Conservation (phyloP, 805 yeast genomes). For the Yamadazyma phyllophila region DNA sequence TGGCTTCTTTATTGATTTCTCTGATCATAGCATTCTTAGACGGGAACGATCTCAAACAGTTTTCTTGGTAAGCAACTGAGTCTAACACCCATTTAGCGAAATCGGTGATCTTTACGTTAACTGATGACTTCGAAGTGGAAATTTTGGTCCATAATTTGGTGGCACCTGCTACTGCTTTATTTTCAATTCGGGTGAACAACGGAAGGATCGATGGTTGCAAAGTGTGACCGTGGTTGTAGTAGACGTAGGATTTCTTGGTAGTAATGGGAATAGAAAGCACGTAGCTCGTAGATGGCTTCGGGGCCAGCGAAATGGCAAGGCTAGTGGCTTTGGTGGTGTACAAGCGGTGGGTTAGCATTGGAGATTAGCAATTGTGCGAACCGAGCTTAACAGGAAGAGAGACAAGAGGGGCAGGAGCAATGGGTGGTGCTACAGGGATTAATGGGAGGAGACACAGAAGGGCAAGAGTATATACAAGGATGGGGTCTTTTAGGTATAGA, state of each 20-base stretch:
- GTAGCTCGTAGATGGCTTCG: conserved; percentile 32
- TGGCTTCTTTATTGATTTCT: conserved; percentile 34
- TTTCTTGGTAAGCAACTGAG: conserved; percentile 77
- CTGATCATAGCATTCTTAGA: conserved; percentile 58
- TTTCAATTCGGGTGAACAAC: conserved; percentile 40
- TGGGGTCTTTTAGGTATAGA: no score
- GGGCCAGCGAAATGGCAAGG: not conserved
- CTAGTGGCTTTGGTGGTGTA: no score
- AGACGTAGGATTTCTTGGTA: conserved; percentile 55
- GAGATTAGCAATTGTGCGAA: no score
- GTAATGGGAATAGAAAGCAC: conserved; percentile 74
- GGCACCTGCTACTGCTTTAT: conserved; percentile 49
- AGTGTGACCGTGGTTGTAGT: conserved; percentile 54
- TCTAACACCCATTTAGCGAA: conserved; percentile 53
- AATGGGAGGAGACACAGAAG: no score
- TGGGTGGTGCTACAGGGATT: no score
- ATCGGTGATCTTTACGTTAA: conserved; percentile 59
- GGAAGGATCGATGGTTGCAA: conserved; percentile 28
- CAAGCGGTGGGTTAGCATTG: no score
- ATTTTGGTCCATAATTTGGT: conserved; percentile 62
- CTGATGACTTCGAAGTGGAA: conserved; percentile 48
- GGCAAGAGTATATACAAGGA: no score
- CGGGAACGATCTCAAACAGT: conserved; percentile 73
- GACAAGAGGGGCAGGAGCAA: no score
- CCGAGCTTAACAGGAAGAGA: no score